A percentile compares a stretch with the other conserved stretches of the same genome.
Conservation (phyloP, 441 rosid species). For the Hypseocharis bilobata region DNA sequence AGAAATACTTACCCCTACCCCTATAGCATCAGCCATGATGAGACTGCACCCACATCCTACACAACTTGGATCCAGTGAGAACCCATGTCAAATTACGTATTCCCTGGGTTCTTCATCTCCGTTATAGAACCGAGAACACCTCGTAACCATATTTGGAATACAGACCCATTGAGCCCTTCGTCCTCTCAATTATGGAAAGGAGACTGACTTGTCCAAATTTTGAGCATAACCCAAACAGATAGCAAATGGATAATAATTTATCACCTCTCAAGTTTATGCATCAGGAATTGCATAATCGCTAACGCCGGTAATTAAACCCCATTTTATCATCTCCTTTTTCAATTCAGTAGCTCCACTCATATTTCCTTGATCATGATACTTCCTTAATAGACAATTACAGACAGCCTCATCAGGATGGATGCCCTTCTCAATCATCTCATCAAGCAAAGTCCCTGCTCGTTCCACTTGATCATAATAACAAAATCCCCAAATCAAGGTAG, state of each 20-base stretch:
- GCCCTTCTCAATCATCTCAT: slow-evolving; percentile 54
- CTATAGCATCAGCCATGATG: background rate
- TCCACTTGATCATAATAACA: slow-evolving; percentile 43
- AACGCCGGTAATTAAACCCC: slow-evolving; percentile 31
- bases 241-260: background rate
- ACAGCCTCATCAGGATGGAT: slow-evolving; percentile 54
- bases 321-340: slow-evolving; percentile 40
- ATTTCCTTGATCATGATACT: slow-evolving; percentile 47
- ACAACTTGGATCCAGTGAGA: background rate
- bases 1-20: background rate
- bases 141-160: too few relatives aligned
- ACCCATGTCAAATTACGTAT: background rate
- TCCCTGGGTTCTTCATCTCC: slow-evolving; percentile 16
- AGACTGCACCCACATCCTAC: background rate
- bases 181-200: slow-evolving; percentile 2
- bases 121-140: background rate
- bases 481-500: slow-evolving; percentile 56
- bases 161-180: too few relatives aligned
- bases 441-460: slow-evolving; percentile 40
- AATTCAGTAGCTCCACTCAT: slow-evolving; percentile 41
- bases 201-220: slow-evolving; percentile 5
- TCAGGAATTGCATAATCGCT: slow-evolving; percentile 25
- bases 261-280: slow-evolving; percentile 25
- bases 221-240: too few relatives aligned
- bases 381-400: slow-evolving; percentile 44